Conservation (phyloP, 2,329 filamentous ascomycete genomes). For the Didymella keratinophila region DNA sequence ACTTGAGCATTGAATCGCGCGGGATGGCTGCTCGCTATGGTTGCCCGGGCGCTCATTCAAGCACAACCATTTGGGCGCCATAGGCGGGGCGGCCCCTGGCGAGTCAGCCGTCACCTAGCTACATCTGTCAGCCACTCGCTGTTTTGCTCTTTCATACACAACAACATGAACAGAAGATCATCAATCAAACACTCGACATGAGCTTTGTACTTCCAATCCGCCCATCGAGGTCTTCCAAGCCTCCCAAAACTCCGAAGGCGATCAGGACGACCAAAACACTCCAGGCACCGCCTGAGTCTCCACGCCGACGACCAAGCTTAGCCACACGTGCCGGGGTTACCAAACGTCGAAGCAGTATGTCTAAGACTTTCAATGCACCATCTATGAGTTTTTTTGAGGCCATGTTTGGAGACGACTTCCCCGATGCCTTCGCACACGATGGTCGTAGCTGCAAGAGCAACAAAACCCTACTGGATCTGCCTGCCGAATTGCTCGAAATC, state of each 20-base stretch:
- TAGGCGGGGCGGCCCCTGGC: slow-evolving; percentile 15
- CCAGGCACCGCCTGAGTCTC: slow-evolving; percentile 27
- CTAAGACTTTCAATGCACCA: slow-evolving; percentile 30
- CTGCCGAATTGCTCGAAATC: slow-evolving; percentile 29
- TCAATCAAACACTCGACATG: slow-evolving; percentile 6
- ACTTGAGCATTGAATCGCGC: not conserved
- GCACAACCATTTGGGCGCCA: slow-evolving; percentile 1
- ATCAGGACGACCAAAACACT: slow-evolving; percentile 1
- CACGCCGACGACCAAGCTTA: slow-evolving; percentile 34
- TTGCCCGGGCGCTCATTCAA: slow-evolving; percentile 6
- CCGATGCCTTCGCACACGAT: slow-evolving; percentile 28
- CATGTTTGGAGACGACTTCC: slow-evolving; percentile 38
- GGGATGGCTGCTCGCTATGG: slow-evolving; percentile 2
- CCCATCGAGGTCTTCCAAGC: slow-evolving; percentile 6
- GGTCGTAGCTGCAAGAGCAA: slow-evolving; percentile 20
- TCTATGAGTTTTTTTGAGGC: slow-evolving; percentile 37
- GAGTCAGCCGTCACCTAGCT: slow-evolving; percentile 19
- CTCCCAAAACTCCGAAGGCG: slow-evolving; percentile 2
- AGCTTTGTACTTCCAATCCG: slow-evolving; percentile 21
- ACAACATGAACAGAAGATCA: not conserved
- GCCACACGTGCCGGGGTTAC: slow-evolving; percentile 31
- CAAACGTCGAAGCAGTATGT: slow-evolving; percentile 32
- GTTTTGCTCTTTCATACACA: slow-evolving; percentile 5
- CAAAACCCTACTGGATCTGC: slow-evolving; percentile 32
- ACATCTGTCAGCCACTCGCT: slow-evolving; percentile 19